phyloP scores from a whole-genome alignment of 83 land plant genomes.

The Diphasiastrum complanatum region DNA sequence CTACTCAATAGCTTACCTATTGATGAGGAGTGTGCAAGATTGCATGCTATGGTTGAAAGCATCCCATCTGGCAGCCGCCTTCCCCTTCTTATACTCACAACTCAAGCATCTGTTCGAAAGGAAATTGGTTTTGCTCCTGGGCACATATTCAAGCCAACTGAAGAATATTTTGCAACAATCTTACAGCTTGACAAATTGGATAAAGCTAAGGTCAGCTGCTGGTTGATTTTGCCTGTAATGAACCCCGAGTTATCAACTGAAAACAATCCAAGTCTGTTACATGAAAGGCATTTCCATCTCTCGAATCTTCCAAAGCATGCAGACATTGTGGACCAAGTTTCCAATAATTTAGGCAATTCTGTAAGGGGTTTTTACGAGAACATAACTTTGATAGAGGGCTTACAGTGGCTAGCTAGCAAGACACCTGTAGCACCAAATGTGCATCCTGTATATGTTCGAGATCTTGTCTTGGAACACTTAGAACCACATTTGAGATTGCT shows the following conservation, averaged over 20 bases:
- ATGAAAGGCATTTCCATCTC: too few species aligned
- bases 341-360: slow-evolving; percentile 21
- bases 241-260: slow-evolving; percentile 4
- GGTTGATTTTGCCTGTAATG: slow-evolving; percentile 15
- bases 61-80: slow-evolving; percentile 47
- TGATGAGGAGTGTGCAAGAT: slow-evolving; percentile 43
- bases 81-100: slow-evolving; percentile 61
- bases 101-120: slow-evolving; percentile 11
- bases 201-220: slow-evolving; percentile 30
- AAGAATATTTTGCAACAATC: slow-evolving; percentile 17
- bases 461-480: slow-evolving; percentile 45
- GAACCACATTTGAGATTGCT: slow-evolving; percentile 25
- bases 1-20: slow-evolving; percentile 42
- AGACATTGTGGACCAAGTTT: background rate
- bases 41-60: slow-evolving; percentile 44
- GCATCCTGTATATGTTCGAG: slow-evolving; percentile 33
- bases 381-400: slow-evolving; percentile 45
- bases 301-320: slow-evolving; percentile 2
- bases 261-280: too few species aligned
- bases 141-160: background rate
- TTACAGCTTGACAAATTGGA: slow-evolving; percentile 50
- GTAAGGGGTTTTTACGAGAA: slow-evolving; percentile 46
- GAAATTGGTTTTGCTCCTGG: slow-evolving; percentile 6
- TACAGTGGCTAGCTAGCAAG: slow-evolving; percentile 65
- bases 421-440: slow-evolving; percentile 54